Base-by-base conservation (phyloP, 345 rosid species). In the Iberis pinnata region DNA sequence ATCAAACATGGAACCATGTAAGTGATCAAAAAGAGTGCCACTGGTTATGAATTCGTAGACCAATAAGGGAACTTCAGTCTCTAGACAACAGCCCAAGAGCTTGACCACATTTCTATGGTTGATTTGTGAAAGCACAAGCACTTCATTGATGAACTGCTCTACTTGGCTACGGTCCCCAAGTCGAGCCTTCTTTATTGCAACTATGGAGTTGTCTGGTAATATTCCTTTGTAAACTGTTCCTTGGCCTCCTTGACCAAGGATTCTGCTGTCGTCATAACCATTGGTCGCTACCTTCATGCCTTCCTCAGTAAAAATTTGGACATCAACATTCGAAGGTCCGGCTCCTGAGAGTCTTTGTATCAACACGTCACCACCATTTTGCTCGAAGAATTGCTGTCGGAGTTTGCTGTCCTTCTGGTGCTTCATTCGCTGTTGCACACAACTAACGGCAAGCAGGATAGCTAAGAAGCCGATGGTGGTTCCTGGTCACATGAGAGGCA, bases 21-120 rank as follows among this genome's bases (percentile, higher is more conserved):
- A 44, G 43, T 68, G 68, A 0, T 68, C 67, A 4, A 12, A 72
- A 42, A 68, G 70, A 9, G 70, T 58, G 6, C 70, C 73, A 53
- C 15, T 63, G 4, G 40, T 12, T 18, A 72, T 38, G 35, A 53
- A 72, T 58, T 67, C 72, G 33, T 67, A 72, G 8, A 72, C 59
- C 26, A 67, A 16, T 17, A 67, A 53, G 12, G 69, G 72, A 18
- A 67, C 49, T 61, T 71, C 65, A 7, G 70, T 65, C 58, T 65
- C 70, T 6, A 65, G 32, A 25, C 64, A 65, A 0, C 70, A 65
- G 0, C 75, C 75, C n/a, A 66, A 12, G 12, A 66, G 67, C 18
- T 56, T 73, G 15, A 76, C 80, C 19, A 71, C 75, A 6, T 78
- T 68, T 37, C 69, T 59, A 5, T 71, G 81, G 41, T 78, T 73